Base-by-base conservation (phyloP, 1,284 basidiomycete species). In the Pseudomicrostroma phylloplanum region DNA sequence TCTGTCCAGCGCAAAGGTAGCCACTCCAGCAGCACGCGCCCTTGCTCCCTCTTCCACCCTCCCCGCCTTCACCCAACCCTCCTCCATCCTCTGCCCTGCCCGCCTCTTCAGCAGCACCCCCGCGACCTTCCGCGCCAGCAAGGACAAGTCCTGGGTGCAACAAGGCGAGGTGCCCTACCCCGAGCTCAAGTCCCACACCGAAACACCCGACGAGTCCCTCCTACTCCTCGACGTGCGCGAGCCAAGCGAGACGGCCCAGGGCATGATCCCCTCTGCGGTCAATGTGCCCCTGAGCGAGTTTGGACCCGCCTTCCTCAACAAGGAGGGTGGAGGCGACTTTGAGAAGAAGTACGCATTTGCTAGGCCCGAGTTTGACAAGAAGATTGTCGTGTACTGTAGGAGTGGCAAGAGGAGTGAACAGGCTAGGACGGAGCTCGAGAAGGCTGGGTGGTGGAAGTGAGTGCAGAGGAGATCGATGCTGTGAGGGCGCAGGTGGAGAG, bases 221-320 rank as follows among this genome's bases (percentile, higher is more conserved):
- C 15, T 25, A 23, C 89, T 68, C 59, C 67, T 78, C 77, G 81
- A 99, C 80, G 93, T 98, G 7, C 88, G 96, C 39, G 96, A 98
- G 80, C 89, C 89, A 2, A 87, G 91, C 69, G 96, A 98, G 80
- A 90, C 93, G 41, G 85, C 89, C 1, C 90, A 94, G 79, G 94
- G 96, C 30, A 89, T 89, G 76, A 96, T 99, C 73, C 96, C 96
- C 2, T 92, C 91, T 12, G 86, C 93, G 6, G 92, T 98, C 73
- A 93, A 94, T 79, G 82, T 99, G 13, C 94, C 96, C 6, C 85
- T 98, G 23, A 89, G 90, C 3, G 84, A 85, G 21, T 85, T 98
- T 59, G 81, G 86, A 48, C 85, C 84, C 54, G 87, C 91, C 6
- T 80, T 98, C 56, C 83, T 86, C 68, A 81, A 89, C 61, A 80